These are phyloP conservation scores for Schizothecium vesticola DNA, from an alignment of 495 filamentous ascomycete genomes.

Conservation along the genomic window DNA sequence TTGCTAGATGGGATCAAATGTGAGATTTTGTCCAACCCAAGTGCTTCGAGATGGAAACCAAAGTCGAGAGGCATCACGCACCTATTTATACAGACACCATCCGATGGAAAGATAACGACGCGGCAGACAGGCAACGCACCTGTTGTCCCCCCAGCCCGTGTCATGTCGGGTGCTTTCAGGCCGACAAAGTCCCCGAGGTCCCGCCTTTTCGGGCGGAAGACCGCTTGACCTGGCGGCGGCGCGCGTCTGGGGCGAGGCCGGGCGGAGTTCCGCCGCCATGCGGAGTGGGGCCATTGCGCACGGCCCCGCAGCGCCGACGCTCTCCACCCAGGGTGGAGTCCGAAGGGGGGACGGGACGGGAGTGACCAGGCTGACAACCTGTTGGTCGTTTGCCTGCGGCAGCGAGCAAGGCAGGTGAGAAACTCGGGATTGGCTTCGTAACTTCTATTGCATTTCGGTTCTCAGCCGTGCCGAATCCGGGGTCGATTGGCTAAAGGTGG, in stretches of 20 bases:
- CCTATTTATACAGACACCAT: background rate
- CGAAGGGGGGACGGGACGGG: background rate
- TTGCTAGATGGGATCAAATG: too few relatives aligned
- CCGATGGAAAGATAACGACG: background rate
- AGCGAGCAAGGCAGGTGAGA: background rate
- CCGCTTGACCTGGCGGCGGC: background rate
- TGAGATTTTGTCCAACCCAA: too few relatives aligned
- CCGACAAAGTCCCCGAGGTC: background rate
- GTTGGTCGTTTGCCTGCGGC: background rate
- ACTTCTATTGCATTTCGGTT: background rate
- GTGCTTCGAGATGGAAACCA: too few relatives aligned
- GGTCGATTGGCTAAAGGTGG: too few relatives aligned
- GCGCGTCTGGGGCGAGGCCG: background rate
- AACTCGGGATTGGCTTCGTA: too few relatives aligned
- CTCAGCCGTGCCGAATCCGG: too few relatives aligned
- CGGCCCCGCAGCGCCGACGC: background rate
- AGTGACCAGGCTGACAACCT: background rate
- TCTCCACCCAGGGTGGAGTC: background rate
- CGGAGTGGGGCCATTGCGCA: background rate
- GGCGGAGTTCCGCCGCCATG: background rate
- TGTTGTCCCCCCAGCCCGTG: background rate
- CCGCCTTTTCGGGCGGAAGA: background rate
- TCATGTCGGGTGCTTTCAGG: background rate
- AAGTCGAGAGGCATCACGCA: background rate
- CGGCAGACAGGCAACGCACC: too few relatives aligned